Evolutionary conservation across 2,329 filamentous ascomycete genomes (phyloP).

Genomic region (Colletotrichum sansevieriae): DNA sequence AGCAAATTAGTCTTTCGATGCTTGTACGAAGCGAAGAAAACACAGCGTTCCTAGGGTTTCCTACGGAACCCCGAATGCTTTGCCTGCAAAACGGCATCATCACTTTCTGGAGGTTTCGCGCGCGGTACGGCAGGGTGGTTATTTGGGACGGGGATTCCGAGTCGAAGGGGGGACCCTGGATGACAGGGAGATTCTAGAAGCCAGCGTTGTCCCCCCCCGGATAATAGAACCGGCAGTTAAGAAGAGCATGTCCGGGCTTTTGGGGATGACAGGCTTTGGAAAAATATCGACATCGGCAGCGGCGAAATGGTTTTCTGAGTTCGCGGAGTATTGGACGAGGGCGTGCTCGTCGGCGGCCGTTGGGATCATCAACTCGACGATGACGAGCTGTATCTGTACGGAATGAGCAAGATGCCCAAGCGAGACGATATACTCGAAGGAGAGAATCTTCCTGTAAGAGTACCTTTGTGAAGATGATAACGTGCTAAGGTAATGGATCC

Average conservation of each 20-base stretch:
- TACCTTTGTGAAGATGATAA: background rate
- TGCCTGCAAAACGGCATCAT: background rate
- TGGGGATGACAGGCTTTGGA: slow-evolving; percentile 9
- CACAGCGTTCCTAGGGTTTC: background rate
- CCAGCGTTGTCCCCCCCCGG: slow-evolving; percentile 1
- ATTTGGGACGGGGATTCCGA: background rate
- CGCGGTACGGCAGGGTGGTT: background rate
- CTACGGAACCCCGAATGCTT: background rate
- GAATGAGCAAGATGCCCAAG: background rate
- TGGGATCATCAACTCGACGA: background rate
- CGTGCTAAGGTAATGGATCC: background rate
- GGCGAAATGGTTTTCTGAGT: slow-evolving; percentile 6
- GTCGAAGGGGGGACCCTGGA: slow-evolving; percentile 1
- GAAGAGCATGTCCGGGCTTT: slow-evolving; percentile 1
- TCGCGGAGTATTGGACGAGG: background rate
- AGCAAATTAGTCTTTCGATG: background rate
- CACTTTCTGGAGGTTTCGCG: slow-evolving; percentile 3
- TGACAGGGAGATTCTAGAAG: background rate
- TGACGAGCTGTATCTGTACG: background rate
- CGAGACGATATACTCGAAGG: background rate
- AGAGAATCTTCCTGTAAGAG: too few species aligned
- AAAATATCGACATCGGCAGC: slow-evolving; percentile 2
- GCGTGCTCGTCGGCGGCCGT: slow-evolving; percentile 1
- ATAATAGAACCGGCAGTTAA: slow-evolving; percentile 13
- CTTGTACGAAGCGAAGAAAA: too few species aligned